Conservation (phyloP, 371 early-diverging fungal genomes). For the Vairimorpha ceranae region DNA sequence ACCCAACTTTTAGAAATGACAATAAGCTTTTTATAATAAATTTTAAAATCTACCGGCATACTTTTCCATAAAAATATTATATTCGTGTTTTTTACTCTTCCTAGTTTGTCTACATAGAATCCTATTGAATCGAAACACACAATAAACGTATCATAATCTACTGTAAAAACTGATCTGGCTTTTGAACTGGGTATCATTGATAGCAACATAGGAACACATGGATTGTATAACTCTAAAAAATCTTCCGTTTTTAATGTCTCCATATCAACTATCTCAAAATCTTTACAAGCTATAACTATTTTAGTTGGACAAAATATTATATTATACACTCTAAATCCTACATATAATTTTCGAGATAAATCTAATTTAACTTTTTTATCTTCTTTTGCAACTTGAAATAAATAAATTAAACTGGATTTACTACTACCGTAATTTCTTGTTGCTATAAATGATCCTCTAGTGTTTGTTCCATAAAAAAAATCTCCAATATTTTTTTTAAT, state of each 20-base stretch:
- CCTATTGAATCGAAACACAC: constrained; percentile 58
- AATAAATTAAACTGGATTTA: constrained; percentile 35
- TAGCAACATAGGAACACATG: constrained; percentile 40
- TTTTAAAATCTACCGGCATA: constrained; percentile 32
- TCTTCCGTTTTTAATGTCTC: constrained; percentile 60
- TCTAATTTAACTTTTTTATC: constrained; percentile 15
- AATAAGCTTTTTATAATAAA: constrained; percentile 19
- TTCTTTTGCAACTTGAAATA: constrained; percentile 23
- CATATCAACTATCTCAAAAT: constrained; percentile 63
- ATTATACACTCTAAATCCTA: constrained; percentile 53
- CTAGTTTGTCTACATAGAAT: constrained; percentile 55
- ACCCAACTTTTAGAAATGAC: constrained; percentile 10
- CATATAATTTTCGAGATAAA: constrained; percentile 53
- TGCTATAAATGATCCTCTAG: constrained; percentile 28
- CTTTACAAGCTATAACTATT: constrained; percentile 60
- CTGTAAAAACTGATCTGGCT: constrained; percentile 49
- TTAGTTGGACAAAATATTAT: constrained; percentile 50
- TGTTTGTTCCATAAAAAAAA: constrained; percentile 47
- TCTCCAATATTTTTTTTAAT: constrained; percentile 26
- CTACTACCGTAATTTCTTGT: constrained; percentile 10
- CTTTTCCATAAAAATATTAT: constrained; percentile 58
- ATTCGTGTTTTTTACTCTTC: constrained; percentile 38
- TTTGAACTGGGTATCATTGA: constrained; percentile 1
- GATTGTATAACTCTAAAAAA: constrained; percentile 57
- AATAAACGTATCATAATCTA: constrained; percentile 51